These are phyloP conservation scores for Exophiala spinifera DNA, from an alignment of 2,329 filamentous ascomycete genomes.

Conservation along the genomic window DNA sequence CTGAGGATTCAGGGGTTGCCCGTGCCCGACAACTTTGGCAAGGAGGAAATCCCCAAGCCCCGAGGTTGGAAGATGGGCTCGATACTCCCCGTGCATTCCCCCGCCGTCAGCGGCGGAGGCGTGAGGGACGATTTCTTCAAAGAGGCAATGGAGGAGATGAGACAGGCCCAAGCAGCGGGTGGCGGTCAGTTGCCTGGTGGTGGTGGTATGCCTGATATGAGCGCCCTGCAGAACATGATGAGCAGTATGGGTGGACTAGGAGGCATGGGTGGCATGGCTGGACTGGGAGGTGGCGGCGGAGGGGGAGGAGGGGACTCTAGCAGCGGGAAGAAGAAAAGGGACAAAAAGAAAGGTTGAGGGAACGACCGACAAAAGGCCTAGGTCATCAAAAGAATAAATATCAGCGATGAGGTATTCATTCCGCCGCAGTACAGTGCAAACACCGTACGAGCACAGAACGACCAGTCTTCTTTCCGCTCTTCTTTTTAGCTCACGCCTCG, in stretches of 20 bases:
- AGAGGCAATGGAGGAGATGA: constrained; percentile 96
- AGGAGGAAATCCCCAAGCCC: constrained; percentile 70
- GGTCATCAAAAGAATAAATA: no score
- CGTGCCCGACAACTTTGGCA: constrained; percentile 64
- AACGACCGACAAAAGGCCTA: no score
- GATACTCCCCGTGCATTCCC: constrained; percentile 80
- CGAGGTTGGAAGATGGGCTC: constrained; percentile 87
- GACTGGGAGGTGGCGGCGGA: constrained; percentile 14
- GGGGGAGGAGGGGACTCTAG: constrained; percentile 15
- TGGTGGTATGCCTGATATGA: constrained; percentile 29
- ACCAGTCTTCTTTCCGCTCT: no score
- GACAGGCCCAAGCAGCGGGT: constrained; percentile 41
- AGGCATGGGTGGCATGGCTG: constrained; percentile 14
- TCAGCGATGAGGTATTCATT: no score
- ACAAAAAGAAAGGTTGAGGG: constrained; percentile 28
- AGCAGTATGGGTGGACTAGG: constrained; percentile 26
- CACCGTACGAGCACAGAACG: no score
- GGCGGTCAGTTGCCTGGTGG: constrained; percentile 35
- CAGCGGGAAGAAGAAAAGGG: constrained; percentile 23
- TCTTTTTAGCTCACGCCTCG: no score
- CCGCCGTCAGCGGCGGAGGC: constrained; percentile 86
- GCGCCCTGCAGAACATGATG: constrained; percentile 28
- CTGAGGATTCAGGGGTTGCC: constrained; percentile 72
- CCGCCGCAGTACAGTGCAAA: no score
- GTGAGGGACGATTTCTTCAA: constrained; percentile 92